Percentiles rank a stretch among this genome's conserved stretches.
These are phyloP conservation scores for Mycena galericulata DNA, from an alignment of 768 basidiomycete genomes.

Conservation along the genomic window DNA sequence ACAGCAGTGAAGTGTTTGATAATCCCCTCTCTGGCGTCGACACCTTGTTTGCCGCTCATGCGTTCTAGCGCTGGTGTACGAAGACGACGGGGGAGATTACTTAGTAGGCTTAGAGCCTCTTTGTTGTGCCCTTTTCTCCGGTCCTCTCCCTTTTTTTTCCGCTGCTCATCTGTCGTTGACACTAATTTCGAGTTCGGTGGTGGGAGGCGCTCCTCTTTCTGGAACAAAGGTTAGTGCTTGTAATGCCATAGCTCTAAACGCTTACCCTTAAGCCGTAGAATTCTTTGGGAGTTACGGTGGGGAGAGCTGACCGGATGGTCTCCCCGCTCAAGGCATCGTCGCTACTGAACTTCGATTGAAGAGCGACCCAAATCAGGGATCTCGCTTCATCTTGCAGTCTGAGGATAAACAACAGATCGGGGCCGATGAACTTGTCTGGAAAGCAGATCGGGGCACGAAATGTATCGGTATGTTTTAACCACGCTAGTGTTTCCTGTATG, in stretches of 20 bases:
- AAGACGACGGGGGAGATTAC: background rate
- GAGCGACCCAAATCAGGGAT: conserved; percentile 8
- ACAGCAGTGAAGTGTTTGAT: too few relatives aligned
- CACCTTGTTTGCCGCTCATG: too few relatives aligned
- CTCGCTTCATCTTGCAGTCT: background rate
- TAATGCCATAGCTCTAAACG: background rate
- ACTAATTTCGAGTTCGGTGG: background rate
- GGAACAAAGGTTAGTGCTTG: background rate
- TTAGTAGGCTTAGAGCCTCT: background rate
- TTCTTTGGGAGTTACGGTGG: background rate
- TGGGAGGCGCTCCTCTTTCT: background rate
- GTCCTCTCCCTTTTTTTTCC: background rate
- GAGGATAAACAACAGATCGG: conserved; percentile 2
- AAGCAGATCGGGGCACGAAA: background rate
- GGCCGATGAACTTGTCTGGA: background rate
- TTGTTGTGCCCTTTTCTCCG: background rate
- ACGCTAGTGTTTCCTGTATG: background rate
- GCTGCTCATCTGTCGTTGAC: background rate
- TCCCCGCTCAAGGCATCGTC: background rate
- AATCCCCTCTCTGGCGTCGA: too few relatives aligned
- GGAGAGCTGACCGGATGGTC: background rate
- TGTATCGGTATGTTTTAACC: background rate
- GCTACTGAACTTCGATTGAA: conserved; percentile 1
- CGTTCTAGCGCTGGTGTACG: too few relatives aligned
- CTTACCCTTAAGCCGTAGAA: background rate